Percentiles rank a stretch among this genome's conserved stretches.
Evolutionary conservation across 148 eudicot species (phyloP).

Genomic region (Vaccinium macrocarpon): DNA sequence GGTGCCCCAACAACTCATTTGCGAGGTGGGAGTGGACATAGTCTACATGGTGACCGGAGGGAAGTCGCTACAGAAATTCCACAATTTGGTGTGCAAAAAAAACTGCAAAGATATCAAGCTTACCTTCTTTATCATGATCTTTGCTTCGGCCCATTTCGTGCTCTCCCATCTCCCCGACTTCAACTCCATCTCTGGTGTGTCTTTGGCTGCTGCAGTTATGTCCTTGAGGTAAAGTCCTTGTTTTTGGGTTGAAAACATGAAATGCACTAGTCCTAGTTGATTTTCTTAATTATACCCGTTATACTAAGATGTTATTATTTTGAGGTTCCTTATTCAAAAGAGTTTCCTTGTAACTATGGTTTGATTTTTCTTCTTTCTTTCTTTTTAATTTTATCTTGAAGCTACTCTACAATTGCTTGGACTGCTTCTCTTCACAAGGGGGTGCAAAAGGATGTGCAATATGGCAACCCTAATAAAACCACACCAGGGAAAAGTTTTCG

Average conservation of each 20-base stretch:
- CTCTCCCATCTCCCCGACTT: conserved; percentile 38
- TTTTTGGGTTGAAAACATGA: neutral
- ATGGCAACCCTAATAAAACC: conserved; percentile 19
- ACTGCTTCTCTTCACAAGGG: conserved; percentile 27
- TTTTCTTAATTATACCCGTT: neutral
- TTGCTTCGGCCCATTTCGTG: conserved; percentile 35
- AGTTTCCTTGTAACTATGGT: neutral
- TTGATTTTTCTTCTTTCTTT: neutral
- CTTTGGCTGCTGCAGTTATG: conserved; percentile 38
- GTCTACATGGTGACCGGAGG: conserved; percentile 39
- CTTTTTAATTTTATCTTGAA: neutral
- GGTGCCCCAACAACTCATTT: conserved; percentile 33
- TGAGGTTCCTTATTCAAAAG: neutral
- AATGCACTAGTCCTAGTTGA: neutral
- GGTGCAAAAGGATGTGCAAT: conserved; percentile 16
- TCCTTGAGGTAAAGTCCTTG: conserved; percentile 32
- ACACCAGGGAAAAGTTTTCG: conserved; percentile 23
- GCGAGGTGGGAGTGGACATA: conserved; percentile 30
- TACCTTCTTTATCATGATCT: conserved; percentile 35
- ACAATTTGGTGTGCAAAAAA: conserved; percentile 19
- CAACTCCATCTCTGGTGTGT: conserved; percentile 32
- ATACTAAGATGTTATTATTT: neutral
- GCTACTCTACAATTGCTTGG: conserved; percentile 39
- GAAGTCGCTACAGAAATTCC: conserved; percentile 26
- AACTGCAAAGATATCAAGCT: conserved; percentile 25